A percentile compares a stretch with the other conserved stretches of the same genome.
Evolutionary conservation across 257 asterid species (phyloP).

Genomic region (Nicotiana noctiflora): DNA sequence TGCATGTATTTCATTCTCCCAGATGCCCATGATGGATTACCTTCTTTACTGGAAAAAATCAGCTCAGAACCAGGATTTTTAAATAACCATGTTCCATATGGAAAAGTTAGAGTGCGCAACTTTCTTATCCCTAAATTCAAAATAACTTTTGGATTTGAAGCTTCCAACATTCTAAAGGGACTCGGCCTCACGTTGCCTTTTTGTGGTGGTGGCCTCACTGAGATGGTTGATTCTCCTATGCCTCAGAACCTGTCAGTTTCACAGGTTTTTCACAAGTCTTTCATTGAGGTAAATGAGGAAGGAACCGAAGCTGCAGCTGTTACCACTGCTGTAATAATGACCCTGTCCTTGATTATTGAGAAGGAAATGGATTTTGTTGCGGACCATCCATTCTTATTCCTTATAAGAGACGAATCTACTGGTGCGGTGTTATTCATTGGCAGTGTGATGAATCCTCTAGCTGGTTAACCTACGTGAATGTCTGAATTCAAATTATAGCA

Average conservation of each 20-base stretch:
- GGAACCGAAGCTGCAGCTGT: conserved; percentile 63
- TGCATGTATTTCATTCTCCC: not conserved
- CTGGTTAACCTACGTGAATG: not conserved
- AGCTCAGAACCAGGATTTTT: not conserved
- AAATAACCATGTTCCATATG: not conserved
- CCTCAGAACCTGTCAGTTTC: conserved; percentile 26
- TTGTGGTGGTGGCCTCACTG: not conserved
- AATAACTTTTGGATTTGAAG: not conserved
- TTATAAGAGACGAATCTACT: conserved; percentile 39
- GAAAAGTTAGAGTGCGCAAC: not conserved
- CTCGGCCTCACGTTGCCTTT: conserved; percentile 28
- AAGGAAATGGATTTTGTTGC: conserved; percentile 46
- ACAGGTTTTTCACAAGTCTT: conserved; percentile 39
- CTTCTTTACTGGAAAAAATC: not conserved
- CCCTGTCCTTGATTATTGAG: not conserved
- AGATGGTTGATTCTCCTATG: conserved; percentile 31
- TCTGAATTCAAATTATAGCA: not conserved
- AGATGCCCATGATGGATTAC: not conserved
- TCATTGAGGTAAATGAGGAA: conserved; percentile 53
- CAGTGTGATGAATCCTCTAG: conserved; percentile 35
- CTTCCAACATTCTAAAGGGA: not conserved
- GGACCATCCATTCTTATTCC: conserved; percentile 49
- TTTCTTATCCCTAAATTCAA: conserved; percentile 42
- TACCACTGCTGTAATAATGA: conserved; percentile 21
- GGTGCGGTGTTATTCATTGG: conserved; percentile 46